Base-by-base conservation (phyloP, 2,329 filamentous ascomycete species). In the Fusarium brachygibbosum region DNA sequence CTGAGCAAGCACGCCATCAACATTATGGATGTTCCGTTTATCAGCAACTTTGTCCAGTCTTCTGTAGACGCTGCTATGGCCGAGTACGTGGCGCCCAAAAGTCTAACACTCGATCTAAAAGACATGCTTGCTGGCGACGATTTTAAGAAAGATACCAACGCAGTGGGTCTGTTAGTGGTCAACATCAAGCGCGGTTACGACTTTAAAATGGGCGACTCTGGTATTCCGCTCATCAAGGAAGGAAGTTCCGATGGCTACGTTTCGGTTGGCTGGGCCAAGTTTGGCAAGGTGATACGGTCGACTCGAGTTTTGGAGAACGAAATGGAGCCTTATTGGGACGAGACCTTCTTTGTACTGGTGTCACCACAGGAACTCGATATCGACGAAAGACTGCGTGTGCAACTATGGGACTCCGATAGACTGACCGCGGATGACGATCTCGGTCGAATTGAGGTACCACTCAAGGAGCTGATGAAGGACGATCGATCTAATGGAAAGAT, bases 51-150 rank as follows among this genome's bases (percentile, higher is more conserved):
- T 70, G 91, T 93, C 4, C 91, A 93, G 71, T 90, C 88, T 1
- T 87, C 90, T 2, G 88, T 93, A 51, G 90, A 93, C 69, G 90
- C 91, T 2, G 91, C 91, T 1, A 84, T 93, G 74, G 89, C 90
- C 1, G 88, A 93, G 75, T 93, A 93, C 68, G 91, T 93, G 1
- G 91, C 91, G 0, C 91, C 91, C 0, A 93, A 92, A 79, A 92
- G 89, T 57, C 79, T 93, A 53, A 93, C 91, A 0, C 81, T 93
- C 8, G 89, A 93, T 75, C 80, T 94, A 34, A 92, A 93, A 76
- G 90, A 92, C 63, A 93, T 93, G 89, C 84, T 94, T 14, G 85
- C 91, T 10, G 91, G 91, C 6, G 91, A 93, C 60, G 91, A 93
- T 72, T 93, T 91, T 81, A 93, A 93, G 78, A 93, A 93, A 75